Evolutionary conservation across 2,329 filamentous ascomycete genomes (phyloP), one percentile per base, ranked within the genome.

Genomic region (Hypoxylon sp.): DNA sequence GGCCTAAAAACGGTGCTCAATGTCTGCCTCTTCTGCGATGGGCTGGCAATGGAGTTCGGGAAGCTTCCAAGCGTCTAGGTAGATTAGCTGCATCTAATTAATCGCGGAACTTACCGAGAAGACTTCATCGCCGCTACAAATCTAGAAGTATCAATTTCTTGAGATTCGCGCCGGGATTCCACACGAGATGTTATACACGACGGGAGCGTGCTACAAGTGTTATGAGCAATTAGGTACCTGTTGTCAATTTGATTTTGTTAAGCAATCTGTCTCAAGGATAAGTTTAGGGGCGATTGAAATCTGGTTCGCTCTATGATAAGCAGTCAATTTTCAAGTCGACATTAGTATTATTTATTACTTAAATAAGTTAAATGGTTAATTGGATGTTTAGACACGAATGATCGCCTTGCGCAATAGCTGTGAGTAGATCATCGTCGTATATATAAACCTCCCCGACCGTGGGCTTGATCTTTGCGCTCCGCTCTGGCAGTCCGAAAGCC

Each of bases 401-500:
- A 28, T 34, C n/a, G 10, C 13, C 17, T 22, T 5, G 26, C 7
- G n/a, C 19, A n/a, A 28, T 37, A 3, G 32, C 7, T n/a, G 13
- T 22, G 3, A 13, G 41, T 59, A 28, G 6, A 47, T 75, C 65
- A 79, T 51, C 78, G 73, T 24, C 73, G 67, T 63, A 85, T 79
- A 77, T 81, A 86, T 24, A 84, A 71, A 0, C 84, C 84, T 0
- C 84, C 84, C 20, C 75, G 80, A 1, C 84, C 84, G 58, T 81
- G 79, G 1, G 76, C 76, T 47, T 78, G 78, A 67, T 90, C 86
- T 66, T 80, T 80, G 71, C 81, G 71, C 26, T 78, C 75, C 7
- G 78, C 80, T 1, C 78, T 75, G 11, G 81, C 77, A 7, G 82
- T 85, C 53, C 89, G 80, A 44, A 91, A 80, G 0, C 88, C 89